Conservation (phyloP, 805 yeast genomes). For the Saturnispora diversa region DNA sequence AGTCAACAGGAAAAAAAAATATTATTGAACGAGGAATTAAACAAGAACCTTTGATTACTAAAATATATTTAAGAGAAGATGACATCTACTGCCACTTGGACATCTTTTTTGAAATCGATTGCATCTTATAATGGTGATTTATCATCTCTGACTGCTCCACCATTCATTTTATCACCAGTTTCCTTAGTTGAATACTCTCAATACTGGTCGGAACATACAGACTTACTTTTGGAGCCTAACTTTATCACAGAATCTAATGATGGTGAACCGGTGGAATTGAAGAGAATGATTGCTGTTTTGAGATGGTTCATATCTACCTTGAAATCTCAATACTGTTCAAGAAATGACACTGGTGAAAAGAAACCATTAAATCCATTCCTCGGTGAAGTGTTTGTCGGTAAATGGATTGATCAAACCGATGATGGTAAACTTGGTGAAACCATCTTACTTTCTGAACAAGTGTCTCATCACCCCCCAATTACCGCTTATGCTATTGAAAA, state of each 20-base stretch:
- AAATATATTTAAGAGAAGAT: too few species aligned
- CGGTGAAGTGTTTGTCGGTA: constrained; percentile 90
- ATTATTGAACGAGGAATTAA: too few species aligned
- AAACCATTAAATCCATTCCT: constrained; percentile 94
- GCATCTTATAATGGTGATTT: constrained; percentile 92
- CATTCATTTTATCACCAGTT: constrained; percentile 85
- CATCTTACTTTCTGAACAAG: constrained; percentile 78
- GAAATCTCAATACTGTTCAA: constrained; percentile 86
- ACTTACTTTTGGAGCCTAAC: constrained; percentile 67
- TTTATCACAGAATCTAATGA: constrained; percentile 31
- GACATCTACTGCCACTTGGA: constrained; percentile 56
- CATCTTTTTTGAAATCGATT: constrained; percentile 80
- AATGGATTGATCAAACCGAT: constrained; percentile 55
- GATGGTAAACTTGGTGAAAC: constrained; percentile 64
- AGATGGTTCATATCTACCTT: constrained; percentile 89
- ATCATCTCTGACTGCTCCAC: constrained; percentile 93
- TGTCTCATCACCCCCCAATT: constrained; percentile 94
- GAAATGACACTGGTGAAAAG: constrained; percentile 87
- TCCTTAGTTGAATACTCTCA: constrained; percentile 88
- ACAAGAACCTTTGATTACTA: too few species aligned
- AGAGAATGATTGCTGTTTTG: constrained; percentile 73
- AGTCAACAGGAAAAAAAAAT: too few species aligned
- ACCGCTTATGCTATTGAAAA: constrained; percentile 86
- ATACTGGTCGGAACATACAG: constrained; percentile 94
- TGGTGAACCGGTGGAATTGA: constrained; percentile 42